These are phyloP conservation scores for Akanthomyces uredinophilus DNA, from an alignment of 2,329 filamentous ascomycete genomes.

Conservation along the genomic window DNA sequence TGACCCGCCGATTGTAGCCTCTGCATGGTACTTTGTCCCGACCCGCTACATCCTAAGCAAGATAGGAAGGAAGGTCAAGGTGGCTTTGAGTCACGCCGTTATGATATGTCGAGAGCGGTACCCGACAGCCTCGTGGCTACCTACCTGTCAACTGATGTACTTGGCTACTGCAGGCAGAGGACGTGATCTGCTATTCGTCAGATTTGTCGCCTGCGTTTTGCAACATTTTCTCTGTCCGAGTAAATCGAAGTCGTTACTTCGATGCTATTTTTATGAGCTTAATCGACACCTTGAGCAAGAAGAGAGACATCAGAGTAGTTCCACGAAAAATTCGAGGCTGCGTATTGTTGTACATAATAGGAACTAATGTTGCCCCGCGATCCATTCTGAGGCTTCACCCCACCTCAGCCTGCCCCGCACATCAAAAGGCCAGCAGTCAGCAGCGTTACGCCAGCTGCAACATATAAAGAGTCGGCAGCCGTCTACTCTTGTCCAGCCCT, in stretches of 20 bases:
- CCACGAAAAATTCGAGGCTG: neutral
- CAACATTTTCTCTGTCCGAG: too few relatives aligned
- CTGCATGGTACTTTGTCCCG: neutral
- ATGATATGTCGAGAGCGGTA: neutral
- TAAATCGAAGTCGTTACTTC: too few relatives aligned
- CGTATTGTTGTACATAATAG: neutral
- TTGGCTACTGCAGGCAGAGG: too few relatives aligned
- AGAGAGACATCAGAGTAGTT: neutral
- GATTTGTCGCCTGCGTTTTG: too few relatives aligned
- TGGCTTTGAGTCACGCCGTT: neutral
- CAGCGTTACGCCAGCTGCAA: neutral
- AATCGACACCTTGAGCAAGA: too few relatives aligned
- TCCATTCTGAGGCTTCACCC: conserved; percentile 1
- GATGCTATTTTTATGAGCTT: too few relatives aligned
- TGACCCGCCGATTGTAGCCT: too few relatives aligned
- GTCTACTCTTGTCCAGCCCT: neutral
- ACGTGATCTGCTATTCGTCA: too few relatives aligned
- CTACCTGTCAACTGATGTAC: too few relatives aligned
- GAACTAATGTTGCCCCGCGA: neutral
- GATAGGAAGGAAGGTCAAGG: neutral
- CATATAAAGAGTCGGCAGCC: neutral
- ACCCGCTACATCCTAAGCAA: neutral
- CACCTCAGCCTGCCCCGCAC: conserved; percentile 8
- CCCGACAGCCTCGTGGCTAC: neutral
- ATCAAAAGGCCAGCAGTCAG: neutral